Evolutionary conservation across 257 asterid genomes (phyloP).

Genomic region (Solanum rostratum): DNA sequence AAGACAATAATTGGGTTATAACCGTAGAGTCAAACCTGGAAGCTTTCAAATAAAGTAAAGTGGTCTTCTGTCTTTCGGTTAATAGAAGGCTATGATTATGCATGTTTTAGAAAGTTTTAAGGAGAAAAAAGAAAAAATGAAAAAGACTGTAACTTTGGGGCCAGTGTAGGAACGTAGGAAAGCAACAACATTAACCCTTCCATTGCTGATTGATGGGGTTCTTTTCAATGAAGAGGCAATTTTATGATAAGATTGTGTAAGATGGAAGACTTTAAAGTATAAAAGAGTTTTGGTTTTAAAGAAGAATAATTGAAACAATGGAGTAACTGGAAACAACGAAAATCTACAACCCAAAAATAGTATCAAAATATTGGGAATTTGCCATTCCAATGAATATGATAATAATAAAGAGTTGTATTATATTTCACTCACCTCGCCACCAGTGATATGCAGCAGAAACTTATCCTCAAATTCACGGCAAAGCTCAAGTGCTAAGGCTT

Average conservation of each 20-base stretch:
- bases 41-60: background rate
- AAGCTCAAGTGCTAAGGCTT: slow-evolving; percentile 93
- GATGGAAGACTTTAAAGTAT: background rate
- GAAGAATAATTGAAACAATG: background rate
- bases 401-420: background rate
- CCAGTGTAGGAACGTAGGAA: background rate
- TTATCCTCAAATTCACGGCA: slow-evolving; percentile 99
- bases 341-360: background rate
- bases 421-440: slow-evolving; percentile 61
- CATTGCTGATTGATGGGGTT: background rate
- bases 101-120: background rate
- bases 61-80: background rate
- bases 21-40: background rate
- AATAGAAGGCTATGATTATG: background rate
- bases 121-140: background rate
- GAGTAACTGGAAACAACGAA: background rate
- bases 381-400: background rate
- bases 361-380: background rate
- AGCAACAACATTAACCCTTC: background rate
- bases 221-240: background rate
- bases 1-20: background rate
- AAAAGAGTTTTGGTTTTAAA: background rate
- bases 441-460: slow-evolving; percentile 87
- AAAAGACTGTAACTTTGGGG: background rate
- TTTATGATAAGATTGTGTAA: background rate